Conservation (phyloP, 192 early-diverging fungal species). For the Coemansia sp. region DNA sequence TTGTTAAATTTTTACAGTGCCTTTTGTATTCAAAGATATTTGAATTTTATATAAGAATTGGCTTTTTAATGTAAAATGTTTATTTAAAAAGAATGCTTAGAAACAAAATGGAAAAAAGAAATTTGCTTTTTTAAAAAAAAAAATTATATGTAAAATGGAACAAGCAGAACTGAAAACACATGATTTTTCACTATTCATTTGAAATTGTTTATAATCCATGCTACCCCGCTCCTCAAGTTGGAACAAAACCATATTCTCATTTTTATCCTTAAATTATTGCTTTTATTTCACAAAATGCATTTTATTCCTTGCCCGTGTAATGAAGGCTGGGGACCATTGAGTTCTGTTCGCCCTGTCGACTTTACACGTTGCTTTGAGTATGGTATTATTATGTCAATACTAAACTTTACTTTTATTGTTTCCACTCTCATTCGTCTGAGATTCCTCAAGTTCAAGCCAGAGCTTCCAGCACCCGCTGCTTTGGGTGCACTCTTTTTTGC, state of each 20-base stretch:
- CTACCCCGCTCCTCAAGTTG: too few relatives aligned
- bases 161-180: too few relatives aligned
- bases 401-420: constrained; percentile 27
- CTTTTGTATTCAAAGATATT: too few relatives aligned
- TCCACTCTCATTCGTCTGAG: constrained; percentile 15
- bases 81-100: too few relatives aligned
- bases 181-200: too few relatives aligned
- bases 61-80: too few relatives aligned
- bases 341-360: constrained; percentile 39
- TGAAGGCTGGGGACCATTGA: constrained; percentile 51
- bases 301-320: constrained; percentile 21
- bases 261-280: not conserved
- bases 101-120: too few relatives aligned
- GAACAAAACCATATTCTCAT: not conserved
- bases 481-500: constrained; percentile 19
- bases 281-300: not conserved
- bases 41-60: too few relatives aligned
- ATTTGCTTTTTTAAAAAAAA: too few relatives aligned
- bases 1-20: too few relatives aligned
- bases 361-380: constrained; percentile 47
- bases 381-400: constrained; percentile 15
- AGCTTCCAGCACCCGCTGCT: constrained; percentile 14
- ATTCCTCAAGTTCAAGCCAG: constrained; percentile 3
- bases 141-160: too few relatives aligned
- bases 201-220: too few relatives aligned